Conservation (phyloP, 768 basidiomycete genomes). For the Phlebiopsis flavidoalba region DNA sequence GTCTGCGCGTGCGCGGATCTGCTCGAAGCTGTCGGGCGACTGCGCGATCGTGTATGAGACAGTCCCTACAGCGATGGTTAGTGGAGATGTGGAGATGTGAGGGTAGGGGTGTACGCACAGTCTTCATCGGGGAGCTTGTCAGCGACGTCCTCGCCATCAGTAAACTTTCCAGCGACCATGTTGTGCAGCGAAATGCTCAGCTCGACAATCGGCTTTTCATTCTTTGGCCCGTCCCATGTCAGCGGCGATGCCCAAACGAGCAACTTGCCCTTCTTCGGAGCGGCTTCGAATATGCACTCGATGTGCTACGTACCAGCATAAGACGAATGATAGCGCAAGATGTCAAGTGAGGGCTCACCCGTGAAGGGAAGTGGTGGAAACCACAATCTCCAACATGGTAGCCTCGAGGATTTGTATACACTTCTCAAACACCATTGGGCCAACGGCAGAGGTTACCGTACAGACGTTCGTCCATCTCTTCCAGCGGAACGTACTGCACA, state of each 20-base stretch:
- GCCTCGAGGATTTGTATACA: constrained; percentile 68
- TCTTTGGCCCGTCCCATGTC: constrained; percentile 30
- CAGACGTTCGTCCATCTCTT: constrained; percentile 81
- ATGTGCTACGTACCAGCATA: constrained; percentile 39
- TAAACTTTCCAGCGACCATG: constrained; percentile 35
- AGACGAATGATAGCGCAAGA: background rate
- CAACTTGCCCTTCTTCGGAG: constrained; percentile 35
- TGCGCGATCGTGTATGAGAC: constrained; percentile 52
- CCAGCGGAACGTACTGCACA: constrained; percentile 86
- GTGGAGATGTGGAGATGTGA: background rate
- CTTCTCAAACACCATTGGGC: constrained; percentile 70
- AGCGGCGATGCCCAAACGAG: constrained; percentile 66
- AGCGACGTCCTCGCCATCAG: constrained; percentile 23
- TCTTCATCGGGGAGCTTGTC: background rate
- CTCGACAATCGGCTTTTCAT: constrained; percentile 47
- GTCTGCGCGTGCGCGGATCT: constrained; percentile 33
- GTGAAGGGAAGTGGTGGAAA: constrained; percentile 54
- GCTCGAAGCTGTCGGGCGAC: constrained; percentile 25
- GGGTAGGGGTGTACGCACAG: constrained; percentile 5
- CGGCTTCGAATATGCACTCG: constrained; percentile 57
- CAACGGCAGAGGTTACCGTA: constrained; percentile 62
- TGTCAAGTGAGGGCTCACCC: constrained; percentile 38
- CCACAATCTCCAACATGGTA: constrained; percentile 53
- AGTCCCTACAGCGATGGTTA: constrained; percentile 41
- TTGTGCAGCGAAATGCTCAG: constrained; percentile 46